These are phyloP conservation scores for Elsinoe batatas DNA, from an alignment of 2,329 filamentous ascomycete genomes.

Conservation along the genomic window DNA sequence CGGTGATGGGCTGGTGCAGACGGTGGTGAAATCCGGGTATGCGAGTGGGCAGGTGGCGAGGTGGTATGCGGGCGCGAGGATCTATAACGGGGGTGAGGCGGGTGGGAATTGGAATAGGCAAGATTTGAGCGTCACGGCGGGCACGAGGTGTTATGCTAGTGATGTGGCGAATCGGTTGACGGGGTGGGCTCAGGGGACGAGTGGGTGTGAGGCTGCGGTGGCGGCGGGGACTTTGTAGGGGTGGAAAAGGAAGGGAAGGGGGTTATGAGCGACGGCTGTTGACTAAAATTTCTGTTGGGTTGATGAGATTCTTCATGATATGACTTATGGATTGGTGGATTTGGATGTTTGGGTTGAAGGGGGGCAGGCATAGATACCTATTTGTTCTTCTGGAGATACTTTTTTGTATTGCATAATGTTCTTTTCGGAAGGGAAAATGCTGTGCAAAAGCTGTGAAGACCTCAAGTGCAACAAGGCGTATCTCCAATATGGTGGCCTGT, in stretches of 20 bases:
- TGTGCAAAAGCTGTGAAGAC: neutral
- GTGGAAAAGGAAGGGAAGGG: neutral
- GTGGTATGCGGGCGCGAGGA: slow-evolving; percentile 40
- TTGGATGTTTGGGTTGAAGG: neutral
- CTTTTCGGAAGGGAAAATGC: neutral
- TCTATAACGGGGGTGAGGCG: slow-evolving; percentile 40
- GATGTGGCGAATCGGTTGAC: slow-evolving; percentile 43
- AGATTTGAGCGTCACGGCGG: slow-evolving; percentile 33
- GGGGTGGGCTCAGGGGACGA: slow-evolving; percentile 26
- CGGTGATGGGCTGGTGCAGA: slow-evolving; percentile 36
- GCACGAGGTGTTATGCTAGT: slow-evolving; percentile 41
- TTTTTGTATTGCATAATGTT: slow-evolving; percentile 6
- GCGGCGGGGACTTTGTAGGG: neutral
- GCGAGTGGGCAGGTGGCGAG: slow-evolving; percentile 24
- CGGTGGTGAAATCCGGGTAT: slow-evolving; percentile 23
- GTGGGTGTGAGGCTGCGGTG: neutral
- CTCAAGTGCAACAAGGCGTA: neutral
- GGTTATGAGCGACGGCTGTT: neutral
- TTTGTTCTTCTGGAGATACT: neutral
- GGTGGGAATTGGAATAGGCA: slow-evolving; percentile 28
- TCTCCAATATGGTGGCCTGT: neutral
- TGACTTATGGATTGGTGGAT: neutral
- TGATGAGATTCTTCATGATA: neutral
- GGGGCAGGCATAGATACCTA: slow-evolving; percentile 8
- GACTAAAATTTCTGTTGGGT: neutral